phyloP scores from a whole-genome alignment of 306 rosid species.

The Cicer judaicum region DNA sequence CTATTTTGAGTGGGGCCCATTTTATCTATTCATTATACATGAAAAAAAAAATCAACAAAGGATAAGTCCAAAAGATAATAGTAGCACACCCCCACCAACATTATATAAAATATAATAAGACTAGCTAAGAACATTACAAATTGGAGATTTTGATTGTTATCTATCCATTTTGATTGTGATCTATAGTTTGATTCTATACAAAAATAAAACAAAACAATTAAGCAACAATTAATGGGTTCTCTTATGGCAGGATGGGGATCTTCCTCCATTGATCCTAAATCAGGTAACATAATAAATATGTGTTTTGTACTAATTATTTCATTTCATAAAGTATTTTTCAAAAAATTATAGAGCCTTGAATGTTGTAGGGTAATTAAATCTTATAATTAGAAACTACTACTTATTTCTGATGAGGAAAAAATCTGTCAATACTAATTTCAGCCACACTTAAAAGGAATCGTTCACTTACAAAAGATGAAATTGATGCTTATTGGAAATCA shows the following conservation, averaged over 20 bases:
- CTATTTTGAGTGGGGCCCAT: conserved; percentile 11
- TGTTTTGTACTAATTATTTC: neutral
- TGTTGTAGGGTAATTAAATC: neutral
- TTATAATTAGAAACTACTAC: neutral
- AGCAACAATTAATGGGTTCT: conserved; percentile 70
- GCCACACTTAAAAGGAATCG: conserved; percentile 56
- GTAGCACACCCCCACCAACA: neutral
- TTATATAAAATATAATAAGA: conserved; percentile 8
- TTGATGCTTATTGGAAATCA: conserved; percentile 65
- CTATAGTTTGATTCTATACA: neutral
- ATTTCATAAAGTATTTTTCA: too few relatives aligned
- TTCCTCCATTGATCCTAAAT: conserved; percentile 45
- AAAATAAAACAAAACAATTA: neutral
- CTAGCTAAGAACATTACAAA: neutral
- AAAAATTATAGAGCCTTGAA: too few relatives aligned
- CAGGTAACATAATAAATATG: conserved; percentile 53
- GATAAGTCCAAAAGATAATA: conserved; percentile 47
- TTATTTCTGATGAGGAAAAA: conserved; percentile 1
- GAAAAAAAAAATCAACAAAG: neutral
- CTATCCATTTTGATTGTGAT: neutral
- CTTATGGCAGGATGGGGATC: conserved; percentile 88
- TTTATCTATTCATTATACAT: neutral
- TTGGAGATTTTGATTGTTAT: neutral
- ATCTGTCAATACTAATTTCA: conserved; percentile 5
- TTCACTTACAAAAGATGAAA: conserved; percentile 67